Evolutionary conservation across 371 early-diverging fungal species (phyloP).

Genomic region (Apophysomyces variabilis): DNA sequence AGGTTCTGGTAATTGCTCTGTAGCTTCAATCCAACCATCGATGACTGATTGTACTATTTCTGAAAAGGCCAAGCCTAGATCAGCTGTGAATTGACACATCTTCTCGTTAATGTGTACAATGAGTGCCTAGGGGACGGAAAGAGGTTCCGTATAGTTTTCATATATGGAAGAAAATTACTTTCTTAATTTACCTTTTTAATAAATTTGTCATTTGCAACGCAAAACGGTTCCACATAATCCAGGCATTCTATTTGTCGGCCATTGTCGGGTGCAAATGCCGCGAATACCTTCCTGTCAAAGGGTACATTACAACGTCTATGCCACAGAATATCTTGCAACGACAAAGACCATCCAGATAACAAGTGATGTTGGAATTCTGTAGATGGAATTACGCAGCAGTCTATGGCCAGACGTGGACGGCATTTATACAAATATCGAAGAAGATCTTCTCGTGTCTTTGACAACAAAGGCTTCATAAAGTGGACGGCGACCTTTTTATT

Average conservation of each 20-base stretch:
- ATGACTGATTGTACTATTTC: conserved; percentile 11
- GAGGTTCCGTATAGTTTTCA: neutral
- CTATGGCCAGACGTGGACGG: conserved; percentile 13
- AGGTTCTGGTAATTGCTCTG: neutral
- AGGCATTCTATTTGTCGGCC: conserved; percentile 5
- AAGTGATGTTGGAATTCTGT: conserved; percentile 14
- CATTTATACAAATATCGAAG: conserved; percentile 15
- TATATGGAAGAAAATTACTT: neutral
- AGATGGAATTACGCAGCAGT: conserved; percentile 10
- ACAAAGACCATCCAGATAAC: conserved; percentile 13
- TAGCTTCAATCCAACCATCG: conserved; percentile 14
- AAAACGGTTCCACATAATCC: conserved; percentile 15
- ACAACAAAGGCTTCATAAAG: conserved; percentile 18
- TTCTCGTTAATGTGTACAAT: conserved; percentile 12
- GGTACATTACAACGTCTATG: conserved; percentile 10
- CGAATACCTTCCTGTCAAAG: conserved; percentile 10
- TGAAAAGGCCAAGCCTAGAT: conserved; percentile 13
- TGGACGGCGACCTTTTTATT: conserved; percentile 24
- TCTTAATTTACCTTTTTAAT: conserved; percentile 13
- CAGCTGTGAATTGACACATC: neutral
- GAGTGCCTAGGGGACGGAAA: conserved; percentile 10
- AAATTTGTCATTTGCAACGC: conserved; percentile 13
- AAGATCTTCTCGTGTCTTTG: conserved; percentile 16
- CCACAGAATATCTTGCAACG: conserved; percentile 14
- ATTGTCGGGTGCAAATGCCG: conserved; percentile 1